Evolutionary conservation across 2,329 filamentous ascomycete species (phyloP), one percentile per base, ranked within the genome.

Genomic region (Raffaelea ambrosiae): DNA sequence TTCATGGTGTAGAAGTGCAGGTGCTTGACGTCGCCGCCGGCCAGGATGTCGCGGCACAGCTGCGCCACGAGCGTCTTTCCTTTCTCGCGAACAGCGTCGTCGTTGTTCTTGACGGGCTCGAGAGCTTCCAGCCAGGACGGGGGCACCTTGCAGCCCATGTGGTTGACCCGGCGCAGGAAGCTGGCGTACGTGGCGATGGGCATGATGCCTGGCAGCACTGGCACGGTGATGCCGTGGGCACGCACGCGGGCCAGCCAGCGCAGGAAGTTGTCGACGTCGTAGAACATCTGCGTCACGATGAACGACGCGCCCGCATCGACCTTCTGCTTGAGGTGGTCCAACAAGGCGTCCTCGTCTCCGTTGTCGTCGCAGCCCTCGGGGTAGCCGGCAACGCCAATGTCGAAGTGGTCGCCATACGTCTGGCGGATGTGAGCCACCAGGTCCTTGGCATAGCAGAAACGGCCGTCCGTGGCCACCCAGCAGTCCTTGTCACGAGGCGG

Each of bases 1-100:
- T 98, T 98, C 93, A 98, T 98, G 51, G 93, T 98, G 72, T 98
- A 98, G 68, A 98, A 98, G 67, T 98, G 93, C 55, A 98, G 68
- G 63, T 96, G 89, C 54, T 81, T 76, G 55, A 96, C 88, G 40
- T 55, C 54, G 38, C 90, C 93, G 33, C 81, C 83, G 50, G 82
- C 79, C 48, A 97, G 73, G 51, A 98, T 79, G 67, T 84, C 88
- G 51, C 84, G 82, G 66, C 93, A 98, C 81, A 98, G 83, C 40
- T 94, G 80, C 20, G 89, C 87, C 18, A 98, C 84, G 20, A 98
- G 74, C 14, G 77, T 81, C 67, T 89, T 93, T 46, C 93, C 93
- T 48, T 95, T 81, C 55, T 95, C 87, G 63, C 91, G 81, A 29
- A 97, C 93, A 44, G 88, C 88, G 21, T 87, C 82, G 66, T 98